Conservation (phyloP, 176 grass and related monocot species). For the Melocanna baccifera region DNA sequence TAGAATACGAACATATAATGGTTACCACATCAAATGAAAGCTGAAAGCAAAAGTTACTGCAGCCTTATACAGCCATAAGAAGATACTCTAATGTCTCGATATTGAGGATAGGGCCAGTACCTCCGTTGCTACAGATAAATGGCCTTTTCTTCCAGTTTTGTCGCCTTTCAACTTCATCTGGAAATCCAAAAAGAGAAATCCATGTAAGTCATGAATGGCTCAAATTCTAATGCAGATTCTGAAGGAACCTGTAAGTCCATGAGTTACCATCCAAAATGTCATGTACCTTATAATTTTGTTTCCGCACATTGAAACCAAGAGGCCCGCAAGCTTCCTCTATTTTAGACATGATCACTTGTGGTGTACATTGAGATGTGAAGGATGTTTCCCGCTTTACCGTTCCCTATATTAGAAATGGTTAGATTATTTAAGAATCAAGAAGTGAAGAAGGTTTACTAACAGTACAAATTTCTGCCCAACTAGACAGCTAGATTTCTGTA, state of each 20-base stretch:
- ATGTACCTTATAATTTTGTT: conserved; percentile 93
- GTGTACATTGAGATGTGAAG: conserved; percentile 74
- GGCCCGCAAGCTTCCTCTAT: conserved; percentile 89
- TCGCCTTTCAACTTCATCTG: conserved; percentile 98
- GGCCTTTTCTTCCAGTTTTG: conserved; percentile 89
- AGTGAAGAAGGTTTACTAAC: not conserved
- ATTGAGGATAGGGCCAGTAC: conserved; percentile 4
- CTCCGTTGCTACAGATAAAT: conserved; percentile 90
- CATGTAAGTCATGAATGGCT: not conserved
- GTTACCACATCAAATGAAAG: conserved; percentile 2
- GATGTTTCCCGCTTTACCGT: conserved; percentile 72
- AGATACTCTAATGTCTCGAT: not conserved
- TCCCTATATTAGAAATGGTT: conserved; percentile 44
- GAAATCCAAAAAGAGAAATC: conserved; percentile 8
- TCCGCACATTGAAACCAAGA: conserved; percentile 95
- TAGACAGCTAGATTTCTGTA: conserved; percentile 1
- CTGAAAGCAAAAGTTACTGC: not conserved
- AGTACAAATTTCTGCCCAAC: not conserved
- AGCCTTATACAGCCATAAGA: not conserved
- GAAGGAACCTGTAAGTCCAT: conserved; percentile 4
- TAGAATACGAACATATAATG: not conserved
- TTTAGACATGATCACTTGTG: conserved; percentile 94
- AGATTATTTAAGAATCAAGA: conserved; percentile 16
- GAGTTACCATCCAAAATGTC: not conserved
- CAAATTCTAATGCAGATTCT: not conserved